Evolutionary conservation across 768 basidiomycete genomes (phyloP), one percentile per base, ranked within the genome.

Genomic region (Amanita jacksonii): DNA sequence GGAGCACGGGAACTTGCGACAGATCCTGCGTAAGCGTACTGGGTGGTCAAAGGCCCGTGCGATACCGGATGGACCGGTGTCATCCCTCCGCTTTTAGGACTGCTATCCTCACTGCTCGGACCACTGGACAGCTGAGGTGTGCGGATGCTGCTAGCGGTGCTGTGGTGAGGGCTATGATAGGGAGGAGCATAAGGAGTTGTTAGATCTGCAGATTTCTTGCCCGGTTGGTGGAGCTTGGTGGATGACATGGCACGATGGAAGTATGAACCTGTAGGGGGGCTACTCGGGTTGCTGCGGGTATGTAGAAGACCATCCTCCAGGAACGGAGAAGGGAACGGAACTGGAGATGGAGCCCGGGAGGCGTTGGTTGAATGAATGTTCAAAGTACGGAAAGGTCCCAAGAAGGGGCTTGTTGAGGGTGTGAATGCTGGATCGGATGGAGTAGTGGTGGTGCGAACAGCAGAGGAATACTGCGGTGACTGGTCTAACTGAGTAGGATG

Each of bases 331-430:
- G 81, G 81, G 1, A 85, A 64, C 8, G 74, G 63, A 45, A 84
- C 74, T 5, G 85, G 82, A 3, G 80, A 81, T 1, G 85, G 81
- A 0, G 81, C 84, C 36, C 84, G 74, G 8, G 79, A 82, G 0
- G 79, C 76, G 41, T 74, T 73, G 2, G 80, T 65, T 1, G 79
- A 81, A 54, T 85, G 82, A 34, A 88, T 74, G 53, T 85, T 80
- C 46, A 89, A 71, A 5, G 80, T 81, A 43, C 81, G 73, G 51
- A 89, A 62, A 2, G 84, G 83, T 0, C 81, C 85, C 16, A 89
- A 73, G 70, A 89, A 87, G 1, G 85, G 85, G 47, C 81, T 84
- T 1, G 84, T 80, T 15, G 79, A 81, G 1, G 85, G 85, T 1
- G 85, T 86, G 53, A 72, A 66, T 8, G 64, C 51, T 51, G 66